phyloP scores from a whole-genome alignment of 2,329 filamentous ascomycete species.

The Fusarium armeniacum region DNA sequence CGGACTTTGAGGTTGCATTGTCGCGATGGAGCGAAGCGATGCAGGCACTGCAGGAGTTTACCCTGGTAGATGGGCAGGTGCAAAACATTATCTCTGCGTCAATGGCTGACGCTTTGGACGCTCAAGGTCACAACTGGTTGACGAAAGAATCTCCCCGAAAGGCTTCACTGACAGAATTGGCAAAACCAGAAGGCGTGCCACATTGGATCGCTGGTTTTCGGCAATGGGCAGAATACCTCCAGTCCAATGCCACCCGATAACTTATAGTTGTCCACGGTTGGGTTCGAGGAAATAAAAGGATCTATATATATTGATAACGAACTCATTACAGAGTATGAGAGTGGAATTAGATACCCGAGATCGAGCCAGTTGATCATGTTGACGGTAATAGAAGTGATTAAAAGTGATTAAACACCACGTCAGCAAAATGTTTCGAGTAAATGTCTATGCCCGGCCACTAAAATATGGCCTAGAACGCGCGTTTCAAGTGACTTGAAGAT shows the following conservation, averaged over 20 bases:
- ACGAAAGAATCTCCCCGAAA: conserved; percentile 40
- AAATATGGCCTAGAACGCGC: conserved; percentile 30
- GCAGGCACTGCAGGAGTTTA: conserved; percentile 42
- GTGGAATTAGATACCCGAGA: conserved; percentile 37
- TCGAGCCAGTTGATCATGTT: conserved; percentile 8
- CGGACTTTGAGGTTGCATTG: conserved; percentile 34
- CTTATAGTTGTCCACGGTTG: conserved; percentile 12
- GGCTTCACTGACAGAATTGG: conserved; percentile 37
- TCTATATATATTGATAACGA: conserved; percentile 6
- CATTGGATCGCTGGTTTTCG: conserved; percentile 44
- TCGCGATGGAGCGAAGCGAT: conserved; percentile 43
- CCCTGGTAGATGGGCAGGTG: conserved; percentile 38
- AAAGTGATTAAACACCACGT: background rate
- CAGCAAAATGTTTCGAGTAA: conserved; percentile 9
- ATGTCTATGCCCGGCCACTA: background rate
- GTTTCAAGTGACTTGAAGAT: conserved; percentile 32
- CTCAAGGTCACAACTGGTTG: conserved; percentile 42
- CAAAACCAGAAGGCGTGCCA: conserved; percentile 41
- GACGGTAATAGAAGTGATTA: background rate
- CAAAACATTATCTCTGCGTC: conserved; percentile 40
- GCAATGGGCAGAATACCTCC: conserved; percentile 40
- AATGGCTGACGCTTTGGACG: conserved; percentile 40
- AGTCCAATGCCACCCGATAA: conserved; percentile 24
- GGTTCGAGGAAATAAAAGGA: background rate
- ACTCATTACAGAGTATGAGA: background rate